Evolutionary conservation across 129 eudicot species (phyloP), one percentile per base, ranked within the genome.

Genomic region (Helianthus tuberosus): DNA sequence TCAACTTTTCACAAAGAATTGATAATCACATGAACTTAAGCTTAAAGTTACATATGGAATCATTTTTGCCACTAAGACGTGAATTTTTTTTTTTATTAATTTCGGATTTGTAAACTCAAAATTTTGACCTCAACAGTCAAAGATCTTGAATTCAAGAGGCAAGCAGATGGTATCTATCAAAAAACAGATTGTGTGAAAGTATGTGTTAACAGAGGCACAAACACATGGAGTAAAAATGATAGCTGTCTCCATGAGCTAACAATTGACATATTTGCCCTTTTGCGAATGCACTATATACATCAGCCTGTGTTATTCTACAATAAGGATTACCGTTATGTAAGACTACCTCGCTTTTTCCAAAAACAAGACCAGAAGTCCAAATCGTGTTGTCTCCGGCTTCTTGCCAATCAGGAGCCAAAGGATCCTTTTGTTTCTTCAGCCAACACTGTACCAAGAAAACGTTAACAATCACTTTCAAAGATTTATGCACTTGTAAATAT

Each of bases 401-500:
- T 73, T 82, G 91, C 61, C 77, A 77, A 20, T 88, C 92, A 36
- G 97, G 98, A 65, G 79, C 82, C 82, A 93, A 64, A n/a, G 85
- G 79, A 79, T 93, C 98, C 81, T 86, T 82, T 61, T 93, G 96
- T 77, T 90, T 93, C 92, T 93, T 93, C 84, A 93, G 78, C 98
- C 97, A 93, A 68, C 98, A 93, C 96, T 93, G 55, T 13, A 43
- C 11, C 63, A 75, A 66, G 66, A 72, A 74, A 64, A 20, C 23
- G n/a, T 12, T 69, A 38, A 36, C 14, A 20, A 49, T 25, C n/a
- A 49, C 32, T 27, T 68, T 39, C 62, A 50, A 39, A 5, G 51
- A 43, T 63, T 36, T 68, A 15, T 47, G 29, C 27, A 51, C 41
- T 13, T 15, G 32, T 27, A 20, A 20, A 20, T 20, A 20, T 20